These are phyloP conservation scores for Hypomontagnella monticulosa DNA, from an alignment of 495 filamentous ascomycete genomes.

Conservation along the genomic window DNA sequence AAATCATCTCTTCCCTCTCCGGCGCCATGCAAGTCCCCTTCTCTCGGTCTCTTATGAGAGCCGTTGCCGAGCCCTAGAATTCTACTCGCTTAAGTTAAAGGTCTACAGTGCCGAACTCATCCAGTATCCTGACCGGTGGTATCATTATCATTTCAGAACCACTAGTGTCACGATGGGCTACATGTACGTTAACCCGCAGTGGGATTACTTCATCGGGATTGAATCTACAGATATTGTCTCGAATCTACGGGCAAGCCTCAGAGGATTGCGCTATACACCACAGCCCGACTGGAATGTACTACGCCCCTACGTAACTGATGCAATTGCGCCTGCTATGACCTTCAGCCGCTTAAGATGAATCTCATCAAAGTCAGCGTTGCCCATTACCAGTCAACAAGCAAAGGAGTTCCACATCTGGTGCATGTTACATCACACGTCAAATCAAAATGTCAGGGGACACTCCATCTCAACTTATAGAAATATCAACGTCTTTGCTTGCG, in stretches of 20 bases:
- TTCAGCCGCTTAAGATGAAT: no score
- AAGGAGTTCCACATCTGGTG: background rate
- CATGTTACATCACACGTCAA: no score
- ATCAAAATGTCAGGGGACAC: background rate
- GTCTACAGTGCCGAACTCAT: background rate
- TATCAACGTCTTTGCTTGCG: background rate
- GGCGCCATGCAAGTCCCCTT: conserved; percentile 8
- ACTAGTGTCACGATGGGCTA: background rate
- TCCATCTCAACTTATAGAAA: background rate
- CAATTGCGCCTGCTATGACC: no score
- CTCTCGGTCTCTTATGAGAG: conserved; percentile 21
- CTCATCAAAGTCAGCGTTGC: no score
- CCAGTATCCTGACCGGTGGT: no score
- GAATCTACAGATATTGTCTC: background rate
- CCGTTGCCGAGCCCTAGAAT: conserved; percentile 9
- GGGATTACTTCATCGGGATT: conserved; percentile 1
- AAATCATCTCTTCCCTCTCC: background rate
- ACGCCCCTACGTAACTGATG: no score
- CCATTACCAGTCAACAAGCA: background rate
- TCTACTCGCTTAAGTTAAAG: conserved; percentile 10
- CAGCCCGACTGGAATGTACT: no score
- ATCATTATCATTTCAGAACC: background rate
- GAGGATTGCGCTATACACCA: no score
- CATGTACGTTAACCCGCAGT: conserved; percentile 10
- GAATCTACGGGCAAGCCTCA: background rate